Evolutionary conservation across 2,329 filamentous ascomycete genomes (phyloP).

Genomic region (Xylariales sp.): DNA sequence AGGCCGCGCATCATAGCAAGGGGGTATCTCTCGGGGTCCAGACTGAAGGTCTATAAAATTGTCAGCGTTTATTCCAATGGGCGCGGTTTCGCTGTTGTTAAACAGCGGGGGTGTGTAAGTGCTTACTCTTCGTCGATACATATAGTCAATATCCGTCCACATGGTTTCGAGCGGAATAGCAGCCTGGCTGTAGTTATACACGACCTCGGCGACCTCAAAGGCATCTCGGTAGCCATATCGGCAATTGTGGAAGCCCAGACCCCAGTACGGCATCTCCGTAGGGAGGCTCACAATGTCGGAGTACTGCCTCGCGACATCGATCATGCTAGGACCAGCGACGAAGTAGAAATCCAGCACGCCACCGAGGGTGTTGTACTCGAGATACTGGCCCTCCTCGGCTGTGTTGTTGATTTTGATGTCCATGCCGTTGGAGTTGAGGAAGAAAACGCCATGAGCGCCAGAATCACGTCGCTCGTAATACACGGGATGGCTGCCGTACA

Average conservation of each 20-base stretch:
- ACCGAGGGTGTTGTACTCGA: slow-evolving; percentile 84
- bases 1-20: slow-evolving; percentile 72
- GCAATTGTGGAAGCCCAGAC: slow-evolving; percentile 71
- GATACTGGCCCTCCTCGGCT: slow-evolving; percentile 69
- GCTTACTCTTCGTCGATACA: slow-evolving; percentile 61
- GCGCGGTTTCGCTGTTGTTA: neutral
- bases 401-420: slow-evolving; percentile 79
- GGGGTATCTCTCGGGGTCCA: slow-evolving; percentile 73
- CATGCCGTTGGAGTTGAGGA: slow-evolving; percentile 81
- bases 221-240: slow-evolving; percentile 73
- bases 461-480: slow-evolving; percentile 76
- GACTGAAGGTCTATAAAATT: slow-evolving; percentile 65
- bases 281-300: slow-evolving; percentile 66
- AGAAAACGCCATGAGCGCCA: slow-evolving; percentile 73
- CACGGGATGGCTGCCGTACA: slow-evolving; percentile 80
- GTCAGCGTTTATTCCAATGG: slow-evolving; percentile 28
- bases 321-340: slow-evolving; percentile 67
- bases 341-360: slow-evolving; percentile 81
- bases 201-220: slow-evolving; percentile 73
- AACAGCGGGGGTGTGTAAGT: neutral
- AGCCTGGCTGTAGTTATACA: slow-evolving; percentile 74
- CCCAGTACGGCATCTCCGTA: slow-evolving; percentile 73
- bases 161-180: slow-evolving; percentile 76
- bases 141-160: slow-evolving; percentile 75
- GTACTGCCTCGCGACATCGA: slow-evolving; percentile 70